Evolutionary conservation across 495 filamentous ascomycete species (phyloP), one percentile per base, ranked within the genome.

Genomic region (Penicillium soppii): DNA sequence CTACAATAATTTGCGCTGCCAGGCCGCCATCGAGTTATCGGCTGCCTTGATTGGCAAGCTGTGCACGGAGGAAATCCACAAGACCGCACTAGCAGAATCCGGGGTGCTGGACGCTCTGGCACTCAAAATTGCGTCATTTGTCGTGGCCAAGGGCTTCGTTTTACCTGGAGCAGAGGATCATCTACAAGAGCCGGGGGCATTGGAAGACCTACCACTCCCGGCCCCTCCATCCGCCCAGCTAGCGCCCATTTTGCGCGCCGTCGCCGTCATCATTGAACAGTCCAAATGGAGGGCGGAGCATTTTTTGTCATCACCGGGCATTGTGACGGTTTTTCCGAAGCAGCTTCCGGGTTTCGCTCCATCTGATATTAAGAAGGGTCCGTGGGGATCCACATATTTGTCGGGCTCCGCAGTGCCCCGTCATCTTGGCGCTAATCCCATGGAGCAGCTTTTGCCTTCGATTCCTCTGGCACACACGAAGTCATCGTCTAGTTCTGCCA

Each of bases 41-140:
- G 80, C 85, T 23, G 74, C 80, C 23, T 72, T 97, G 47, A 84
- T 97, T 52, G 75, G 78, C 12, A 83, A 82, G 59, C 69, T 89
- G 36, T 91, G 87, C 62, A 78, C 66, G 10, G 81, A 84, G 46
- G 84, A 90, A 54, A 65, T 67, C 1, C 87, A 95, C 47, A 89
- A 88, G 63, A 79, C 80, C 27, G 60, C 77, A 13, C 63, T 97
- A 46, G 82, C 86, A n/a, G 82, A 82, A 32, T 75, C 72, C 12
- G 86, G 89, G 16, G 78, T 95, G 8, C 73, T 97, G 43, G 90
- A 96, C 64, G 82, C 85, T 12, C 76, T 98, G 25, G 89, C 90
- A 9, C 77, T 85, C 10, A 85, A 84, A 52, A 66, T 97, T 50
- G 89, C 89, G 15, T 82, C 84, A 13, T 89, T 92, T 59, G 80